Evolutionary conservation across 2,329 filamentous ascomycete genomes (phyloP).

Genomic region (Graphilbum fragrans): DNA sequence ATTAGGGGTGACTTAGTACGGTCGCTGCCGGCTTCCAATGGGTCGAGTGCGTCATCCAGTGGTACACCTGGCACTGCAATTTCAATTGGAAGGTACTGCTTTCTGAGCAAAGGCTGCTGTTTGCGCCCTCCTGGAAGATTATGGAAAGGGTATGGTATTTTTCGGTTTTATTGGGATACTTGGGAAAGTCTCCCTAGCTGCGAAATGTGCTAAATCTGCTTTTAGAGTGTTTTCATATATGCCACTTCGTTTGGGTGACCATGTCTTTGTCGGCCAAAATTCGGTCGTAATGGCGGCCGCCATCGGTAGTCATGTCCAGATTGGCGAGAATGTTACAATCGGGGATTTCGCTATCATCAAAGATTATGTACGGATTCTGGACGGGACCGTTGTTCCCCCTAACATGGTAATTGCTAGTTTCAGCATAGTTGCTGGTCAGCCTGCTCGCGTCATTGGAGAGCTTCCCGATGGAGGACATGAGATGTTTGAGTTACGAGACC

Average conservation of each 20-base stretch:
- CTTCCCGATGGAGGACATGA: constrained; percentile 59
- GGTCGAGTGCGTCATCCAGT: constrained; percentile 24
- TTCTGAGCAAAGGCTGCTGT: constrained; percentile 66
- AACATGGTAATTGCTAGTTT: constrained; percentile 91
- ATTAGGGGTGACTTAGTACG: constrained; percentile 79
- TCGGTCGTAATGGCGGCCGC: constrained; percentile 72
- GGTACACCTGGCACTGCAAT: constrained; percentile 52
- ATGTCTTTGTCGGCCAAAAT: constrained; percentile 74
- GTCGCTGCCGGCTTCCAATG: constrained; percentile 33
- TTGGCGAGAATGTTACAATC: constrained; percentile 65
- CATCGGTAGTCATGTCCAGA: constrained; percentile 75
- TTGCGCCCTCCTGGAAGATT: constrained; percentile 74
- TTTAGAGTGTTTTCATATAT: constrained; percentile 65
- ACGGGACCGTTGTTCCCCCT: constrained; percentile 70
- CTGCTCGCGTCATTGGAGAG: constrained; percentile 71
- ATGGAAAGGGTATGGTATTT: constrained; percentile 50
- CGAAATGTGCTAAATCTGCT: no score
- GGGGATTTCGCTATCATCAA: constrained; percentile 86
- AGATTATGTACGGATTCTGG: constrained; percentile 80
- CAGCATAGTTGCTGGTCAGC: constrained; percentile 75
- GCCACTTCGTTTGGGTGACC: constrained; percentile 84
- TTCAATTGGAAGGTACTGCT: constrained; percentile 82
- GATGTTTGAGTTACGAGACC: constrained; percentile 49
- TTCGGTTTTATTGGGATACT: no score
- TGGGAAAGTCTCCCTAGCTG: no score